Conservation (phyloP, 2,329 filamentous ascomycete species). For the Ophiocordyceps robertsii region DNA sequence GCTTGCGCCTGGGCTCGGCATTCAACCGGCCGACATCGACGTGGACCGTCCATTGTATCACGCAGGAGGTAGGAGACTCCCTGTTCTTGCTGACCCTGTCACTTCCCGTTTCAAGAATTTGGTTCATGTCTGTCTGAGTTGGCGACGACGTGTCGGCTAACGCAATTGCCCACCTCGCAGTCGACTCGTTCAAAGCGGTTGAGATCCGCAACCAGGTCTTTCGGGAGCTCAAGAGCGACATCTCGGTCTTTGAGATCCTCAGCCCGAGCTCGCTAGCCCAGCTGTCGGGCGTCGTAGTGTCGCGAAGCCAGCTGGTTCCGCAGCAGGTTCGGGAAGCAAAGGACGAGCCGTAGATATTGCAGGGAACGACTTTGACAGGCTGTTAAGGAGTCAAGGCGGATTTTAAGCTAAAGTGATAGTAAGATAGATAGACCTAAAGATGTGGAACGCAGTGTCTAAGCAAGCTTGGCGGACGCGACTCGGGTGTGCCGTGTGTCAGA, state of each 20-base stretch:
- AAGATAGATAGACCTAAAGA: too few relatives aligned
- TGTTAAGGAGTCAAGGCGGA: neutral
- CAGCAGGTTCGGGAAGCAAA: neutral
- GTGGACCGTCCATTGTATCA: neutral
- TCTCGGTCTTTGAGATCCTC: conserved; percentile 1
- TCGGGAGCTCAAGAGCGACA: neutral
- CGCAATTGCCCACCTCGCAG: neutral
- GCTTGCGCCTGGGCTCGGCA: neutral
- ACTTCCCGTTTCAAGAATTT: neutral
- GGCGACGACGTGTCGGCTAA: too few relatives aligned
- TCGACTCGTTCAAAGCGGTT: conserved; percentile 1
- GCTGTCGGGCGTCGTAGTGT: neutral
- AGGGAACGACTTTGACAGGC: neutral
- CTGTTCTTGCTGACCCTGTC: too few relatives aligned
- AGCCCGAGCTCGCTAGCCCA: neutral
- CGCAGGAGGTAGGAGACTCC: neutral
- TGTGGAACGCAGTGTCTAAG: too few relatives aligned
- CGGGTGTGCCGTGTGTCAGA: too few relatives aligned
- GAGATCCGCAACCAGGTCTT: conserved; percentile 1
- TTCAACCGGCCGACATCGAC: neutral
- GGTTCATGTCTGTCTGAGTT: neutral
- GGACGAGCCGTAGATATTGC: neutral
- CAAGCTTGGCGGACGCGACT: too few relatives aligned
- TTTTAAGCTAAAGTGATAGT: too few relatives aligned
- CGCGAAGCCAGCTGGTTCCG: neutral